Conservation (phyloP, 2,329 filamentous ascomycete genomes). For the Pseudohalonectria lignicola region DNA sequence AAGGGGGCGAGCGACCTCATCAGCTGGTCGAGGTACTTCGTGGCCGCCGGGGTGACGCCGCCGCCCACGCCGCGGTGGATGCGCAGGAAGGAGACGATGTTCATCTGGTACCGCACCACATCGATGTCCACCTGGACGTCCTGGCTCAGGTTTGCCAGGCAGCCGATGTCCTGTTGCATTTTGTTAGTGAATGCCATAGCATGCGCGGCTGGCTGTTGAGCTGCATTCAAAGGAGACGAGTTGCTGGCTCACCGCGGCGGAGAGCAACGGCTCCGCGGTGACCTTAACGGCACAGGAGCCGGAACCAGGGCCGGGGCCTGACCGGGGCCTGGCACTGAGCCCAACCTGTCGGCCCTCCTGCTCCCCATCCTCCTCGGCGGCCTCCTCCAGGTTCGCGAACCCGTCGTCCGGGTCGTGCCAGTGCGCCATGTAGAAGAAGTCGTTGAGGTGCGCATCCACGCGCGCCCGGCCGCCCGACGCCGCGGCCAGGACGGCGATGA, state of each 20-base stretch:
- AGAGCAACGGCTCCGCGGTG: constrained; percentile 23
- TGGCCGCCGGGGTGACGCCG: constrained; percentile 68
- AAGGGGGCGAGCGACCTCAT: constrained; percentile 66
- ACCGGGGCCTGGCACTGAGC: no score
- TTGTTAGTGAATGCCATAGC: no score
- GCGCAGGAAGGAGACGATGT: constrained; percentile 77
- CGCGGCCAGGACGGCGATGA: constrained; percentile 59
- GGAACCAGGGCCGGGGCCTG: no score
- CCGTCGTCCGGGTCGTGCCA: constrained; percentile 66
- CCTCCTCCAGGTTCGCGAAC: constrained; percentile 63
- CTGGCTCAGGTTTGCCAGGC: constrained; percentile 46
- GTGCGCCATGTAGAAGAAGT: constrained; percentile 81
- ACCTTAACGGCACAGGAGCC: no score
- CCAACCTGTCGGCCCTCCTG: no score
- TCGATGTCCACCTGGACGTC: constrained; percentile 61
- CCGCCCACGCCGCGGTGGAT: constrained; percentile 75
- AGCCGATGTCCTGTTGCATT: constrained; percentile 44
- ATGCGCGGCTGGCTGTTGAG: no score
- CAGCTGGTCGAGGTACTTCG: constrained; percentile 63
- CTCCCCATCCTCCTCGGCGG: constrained; percentile 24
- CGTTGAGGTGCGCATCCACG: constrained; percentile 55
- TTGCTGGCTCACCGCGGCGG: constrained; percentile 29
- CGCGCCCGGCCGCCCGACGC: constrained; percentile 30
- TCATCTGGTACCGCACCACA: constrained; percentile 73
- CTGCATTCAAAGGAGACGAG: no score